Percentiles rank a stretch among this genome's conserved stretches.
Evolutionary conservation across 257 asterid genomes (phyloP).

Genomic region (Jacaranda copaia): DNA sequence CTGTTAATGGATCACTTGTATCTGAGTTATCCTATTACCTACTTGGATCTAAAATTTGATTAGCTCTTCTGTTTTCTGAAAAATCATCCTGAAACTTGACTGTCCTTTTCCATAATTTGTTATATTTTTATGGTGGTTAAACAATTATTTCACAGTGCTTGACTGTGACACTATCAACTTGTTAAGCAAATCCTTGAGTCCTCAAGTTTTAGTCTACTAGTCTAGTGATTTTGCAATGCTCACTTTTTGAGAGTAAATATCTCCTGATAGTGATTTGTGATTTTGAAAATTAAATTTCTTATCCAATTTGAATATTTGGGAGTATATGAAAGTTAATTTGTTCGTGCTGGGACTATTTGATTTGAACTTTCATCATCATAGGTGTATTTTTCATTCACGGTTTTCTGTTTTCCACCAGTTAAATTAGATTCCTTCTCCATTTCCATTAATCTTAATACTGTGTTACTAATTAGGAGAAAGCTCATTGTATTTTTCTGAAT

Average conservation of each 20-base stretch:
- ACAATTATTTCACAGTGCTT: background rate
- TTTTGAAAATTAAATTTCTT: background rate
- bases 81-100: background rate
- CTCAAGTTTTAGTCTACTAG: background rate
- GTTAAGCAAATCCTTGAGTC: background rate
- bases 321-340: background rate
- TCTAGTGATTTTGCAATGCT: background rate
- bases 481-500: background rate
- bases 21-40: too few relatives aligned
- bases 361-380: background rate
- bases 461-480: conserved; percentile 3
- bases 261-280: background rate
- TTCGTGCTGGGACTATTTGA: background rate
- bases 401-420: conserved; percentile 10
- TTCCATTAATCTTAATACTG: conserved; percentile 1
- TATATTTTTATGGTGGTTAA: background rate
- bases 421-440: background rate
- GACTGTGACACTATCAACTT: background rate
- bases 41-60: background rate
- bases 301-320: background rate
- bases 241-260: conserved; percentile 8
- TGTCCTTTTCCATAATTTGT: background rate
- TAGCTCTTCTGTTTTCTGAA: background rate
- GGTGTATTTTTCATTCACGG: background rate
- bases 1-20: too few relatives aligned